phyloP scores from a whole-genome alignment of 1,284 basidiomycete genomes.

The Stygiomarasmius scandens region DNA sequence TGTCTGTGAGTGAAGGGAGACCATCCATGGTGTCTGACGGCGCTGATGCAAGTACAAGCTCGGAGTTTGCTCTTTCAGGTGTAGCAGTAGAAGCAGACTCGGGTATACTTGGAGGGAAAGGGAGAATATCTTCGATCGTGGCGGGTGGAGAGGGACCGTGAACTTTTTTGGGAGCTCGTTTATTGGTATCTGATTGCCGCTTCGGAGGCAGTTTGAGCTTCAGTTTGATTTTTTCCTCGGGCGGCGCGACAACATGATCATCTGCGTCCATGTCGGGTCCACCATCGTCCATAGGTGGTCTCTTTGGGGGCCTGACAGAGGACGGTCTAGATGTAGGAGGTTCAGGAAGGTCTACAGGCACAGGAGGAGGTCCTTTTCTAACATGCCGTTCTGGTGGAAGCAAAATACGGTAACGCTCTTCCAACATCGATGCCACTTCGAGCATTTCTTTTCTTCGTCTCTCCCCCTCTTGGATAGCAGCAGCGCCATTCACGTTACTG shows the following conservation, averaged over 20 bases:
- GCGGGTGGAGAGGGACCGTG: neutral
- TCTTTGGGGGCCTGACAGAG: neutral
- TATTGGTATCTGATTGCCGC: no score
- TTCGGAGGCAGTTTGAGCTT: constrained; percentile 32
- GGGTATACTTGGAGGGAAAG: neutral
- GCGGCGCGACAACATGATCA: constrained; percentile 15
- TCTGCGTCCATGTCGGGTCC: constrained; percentile 14
- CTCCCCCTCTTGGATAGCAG: constrained; percentile 64
- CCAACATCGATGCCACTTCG: constrained; percentile 61
- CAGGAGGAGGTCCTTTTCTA: constrained; percentile 22
- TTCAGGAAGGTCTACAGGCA: neutral
- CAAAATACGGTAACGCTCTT: constrained; percentile 69
- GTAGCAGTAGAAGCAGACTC: neutral
- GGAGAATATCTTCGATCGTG: neutral
- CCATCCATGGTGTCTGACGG: neutral
- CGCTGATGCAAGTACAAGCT: constrained; percentile 4
- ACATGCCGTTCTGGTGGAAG: constrained; percentile 62
- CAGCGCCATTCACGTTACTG: constrained; percentile 41
- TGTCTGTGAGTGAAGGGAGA: neutral
- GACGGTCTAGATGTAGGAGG: neutral
- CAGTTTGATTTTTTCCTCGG: constrained; percentile 37
- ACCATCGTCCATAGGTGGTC: constrained; percentile 1
- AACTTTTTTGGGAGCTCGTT: neutral
- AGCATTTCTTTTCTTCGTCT: constrained; percentile 72
- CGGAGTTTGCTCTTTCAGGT: constrained; percentile 20